Conservation (phyloP, 257 asterid species). For the Ilex asprella region DNA sequence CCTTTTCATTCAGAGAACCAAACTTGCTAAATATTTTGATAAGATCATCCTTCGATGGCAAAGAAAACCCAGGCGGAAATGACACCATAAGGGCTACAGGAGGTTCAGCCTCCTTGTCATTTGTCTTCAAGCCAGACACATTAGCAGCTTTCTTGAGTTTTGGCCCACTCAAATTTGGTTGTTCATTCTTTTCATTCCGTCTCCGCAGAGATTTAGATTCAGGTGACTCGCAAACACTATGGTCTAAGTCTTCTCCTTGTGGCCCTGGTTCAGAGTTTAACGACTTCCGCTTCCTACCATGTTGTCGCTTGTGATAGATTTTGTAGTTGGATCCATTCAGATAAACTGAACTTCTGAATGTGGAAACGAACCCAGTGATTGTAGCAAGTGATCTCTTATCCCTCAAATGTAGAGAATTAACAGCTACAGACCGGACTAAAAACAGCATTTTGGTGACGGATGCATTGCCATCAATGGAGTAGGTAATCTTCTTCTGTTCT, state of each 20-base stretch:
- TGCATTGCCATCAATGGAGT: constrained; percentile 23
- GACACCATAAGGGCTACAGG: constrained; percentile 29
- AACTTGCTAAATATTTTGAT: constrained; percentile 32
- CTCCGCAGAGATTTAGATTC: constrained; percentile 1
- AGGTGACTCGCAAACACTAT: constrained; percentile 9
- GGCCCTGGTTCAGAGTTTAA: constrained; percentile 12
- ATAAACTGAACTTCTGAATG: constrained; percentile 44
- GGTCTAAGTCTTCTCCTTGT: neutral
- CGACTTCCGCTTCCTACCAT: constrained; percentile 31
- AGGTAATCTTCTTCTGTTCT: constrained; percentile 9
- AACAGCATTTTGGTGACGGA: constrained; percentile 32
- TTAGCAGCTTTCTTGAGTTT: constrained; percentile 27
- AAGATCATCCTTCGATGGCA: constrained; percentile 60
- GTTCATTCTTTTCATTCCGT: no score
- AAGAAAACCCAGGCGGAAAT: constrained; percentile 34
- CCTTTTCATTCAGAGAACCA: constrained; percentile 39
- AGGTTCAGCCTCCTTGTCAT: constrained; percentile 9
- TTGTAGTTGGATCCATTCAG: constrained; percentile 29
- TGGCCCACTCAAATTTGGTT: neutral
- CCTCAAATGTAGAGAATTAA: constrained; percentile 30
- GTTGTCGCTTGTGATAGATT: constrained; percentile 11
- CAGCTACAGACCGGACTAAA: constrained; percentile 39
- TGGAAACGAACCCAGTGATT: constrained; percentile 36
- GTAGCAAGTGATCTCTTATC: constrained; percentile 29
- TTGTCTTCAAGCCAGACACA: constrained; percentile 11